phyloP scores from a whole-genome alignment of 2,329 filamentous ascomycete species.

The Curvularia spicifera region DNA sequence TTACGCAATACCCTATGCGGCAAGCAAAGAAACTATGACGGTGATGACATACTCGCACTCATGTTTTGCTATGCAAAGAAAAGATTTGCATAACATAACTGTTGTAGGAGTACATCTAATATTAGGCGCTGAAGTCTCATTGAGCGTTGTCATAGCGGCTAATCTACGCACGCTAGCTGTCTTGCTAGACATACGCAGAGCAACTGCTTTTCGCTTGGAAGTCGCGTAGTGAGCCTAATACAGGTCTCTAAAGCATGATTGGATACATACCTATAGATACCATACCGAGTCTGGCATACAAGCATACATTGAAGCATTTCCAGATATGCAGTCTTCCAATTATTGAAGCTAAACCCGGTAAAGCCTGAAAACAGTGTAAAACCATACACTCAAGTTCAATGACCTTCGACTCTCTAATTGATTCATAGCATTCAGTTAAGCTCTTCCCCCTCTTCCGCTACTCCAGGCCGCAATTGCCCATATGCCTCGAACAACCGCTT shows the following conservation, averaged over 20 bases:
- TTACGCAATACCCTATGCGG: not conserved
- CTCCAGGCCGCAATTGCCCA: conserved; percentile 52
- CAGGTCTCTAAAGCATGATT: not conserved
- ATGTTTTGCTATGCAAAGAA: not conserved
- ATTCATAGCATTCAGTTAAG: not conserved
- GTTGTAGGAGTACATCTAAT: not conserved
- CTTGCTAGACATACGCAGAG: not conserved
- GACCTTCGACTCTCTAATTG: too few relatives aligned
- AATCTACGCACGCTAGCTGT: not conserved
- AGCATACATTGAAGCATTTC: not conserved
- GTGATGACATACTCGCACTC: not conserved
- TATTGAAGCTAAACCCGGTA: not conserved
- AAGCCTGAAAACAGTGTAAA: not conserved
- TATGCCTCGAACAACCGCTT: conserved; percentile 52
- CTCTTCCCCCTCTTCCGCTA: not conserved
- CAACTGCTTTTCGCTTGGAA: not conserved
- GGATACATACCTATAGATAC: not conserved
- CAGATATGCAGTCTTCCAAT: not conserved
- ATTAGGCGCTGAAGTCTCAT: not conserved
- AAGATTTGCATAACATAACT: not conserved
- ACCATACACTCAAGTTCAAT: too few relatives aligned
- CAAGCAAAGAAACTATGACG: not conserved
- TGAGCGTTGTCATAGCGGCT: not conserved
- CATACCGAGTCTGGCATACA: not conserved
- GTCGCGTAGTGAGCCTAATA: conserved; percentile 15